phyloP scores from a whole-genome alignment of 495 filamentous ascomycete genomes.

The Aspergillus conjunctus region DNA sequence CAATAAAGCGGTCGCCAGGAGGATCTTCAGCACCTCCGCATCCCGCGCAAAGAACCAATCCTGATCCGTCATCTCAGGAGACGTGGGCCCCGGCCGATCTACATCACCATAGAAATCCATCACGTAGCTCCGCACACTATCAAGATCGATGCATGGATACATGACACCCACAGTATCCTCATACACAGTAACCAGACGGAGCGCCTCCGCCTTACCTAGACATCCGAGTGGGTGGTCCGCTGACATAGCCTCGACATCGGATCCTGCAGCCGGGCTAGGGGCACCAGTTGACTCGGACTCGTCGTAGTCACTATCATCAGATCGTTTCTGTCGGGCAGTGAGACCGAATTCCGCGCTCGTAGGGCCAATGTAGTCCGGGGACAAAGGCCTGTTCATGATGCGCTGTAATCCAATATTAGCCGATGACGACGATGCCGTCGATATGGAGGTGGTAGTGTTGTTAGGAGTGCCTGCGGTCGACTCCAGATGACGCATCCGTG shows the following conservation, averaged over 20 bases:
- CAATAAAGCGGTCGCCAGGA: constrained; percentile 70
- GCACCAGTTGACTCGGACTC: constrained; percentile 27
- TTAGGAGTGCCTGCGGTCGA: constrained; percentile 19
- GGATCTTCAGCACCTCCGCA: constrained; percentile 72
- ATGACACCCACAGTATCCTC: constrained; percentile 80
- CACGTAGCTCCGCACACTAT: constrained; percentile 53
- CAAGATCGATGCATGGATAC: constrained; percentile 79
- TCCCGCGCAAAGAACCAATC: constrained; percentile 64
- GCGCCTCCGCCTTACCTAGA: constrained; percentile 58
- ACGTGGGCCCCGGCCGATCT: constrained; percentile 55
- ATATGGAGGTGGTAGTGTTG: constrained; percentile 9
- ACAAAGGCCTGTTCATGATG: constrained; percentile 41
- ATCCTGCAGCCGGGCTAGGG: constrained; percentile 26
- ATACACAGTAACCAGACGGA: constrained; percentile 69
- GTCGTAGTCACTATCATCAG: constrained; percentile 26
- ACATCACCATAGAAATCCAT: constrained; percentile 57
- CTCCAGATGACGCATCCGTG: constrained; percentile 38
- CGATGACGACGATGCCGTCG: constrained; percentile 17
- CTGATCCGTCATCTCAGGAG: constrained; percentile 49
- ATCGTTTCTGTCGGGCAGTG: constrained; percentile 17
- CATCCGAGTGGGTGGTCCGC: constrained; percentile 29
- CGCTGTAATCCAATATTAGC: constrained; percentile 30
- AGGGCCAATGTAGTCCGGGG: constrained; percentile 43
- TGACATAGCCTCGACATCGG: constrained; percentile 16
- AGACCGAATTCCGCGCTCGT: constrained; percentile 49